A percentile compares a stretch with the other conserved stretches of the same genome.
Conservation (phyloP, 2,329 filamentous ascomycete species). For the Tetracladium maxilliforme region DNA sequence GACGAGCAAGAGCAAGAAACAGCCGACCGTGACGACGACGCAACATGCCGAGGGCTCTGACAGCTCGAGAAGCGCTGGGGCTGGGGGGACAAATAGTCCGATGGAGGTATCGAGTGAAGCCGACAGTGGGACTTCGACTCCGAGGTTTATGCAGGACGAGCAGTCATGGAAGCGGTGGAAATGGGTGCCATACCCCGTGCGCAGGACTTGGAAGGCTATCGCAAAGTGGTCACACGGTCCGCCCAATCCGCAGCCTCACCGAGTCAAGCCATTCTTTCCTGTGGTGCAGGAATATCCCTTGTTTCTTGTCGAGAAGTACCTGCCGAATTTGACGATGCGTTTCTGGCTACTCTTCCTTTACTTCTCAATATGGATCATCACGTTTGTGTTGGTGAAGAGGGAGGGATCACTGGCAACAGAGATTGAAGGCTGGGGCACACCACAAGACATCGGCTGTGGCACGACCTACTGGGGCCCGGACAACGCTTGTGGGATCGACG, state of each 20-base stretch:
- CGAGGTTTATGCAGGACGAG: constrained; percentile 45
- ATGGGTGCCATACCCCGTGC: constrained; percentile 43
- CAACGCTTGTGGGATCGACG: constrained; percentile 62
- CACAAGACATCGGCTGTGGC: constrained; percentile 50
- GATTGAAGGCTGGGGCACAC: constrained; percentile 52
- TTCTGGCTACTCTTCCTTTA: constrained; percentile 42
- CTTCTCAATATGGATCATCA: constrained; percentile 52
- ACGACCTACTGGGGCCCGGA: constrained; percentile 56
- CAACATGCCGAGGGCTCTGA: too few species aligned
- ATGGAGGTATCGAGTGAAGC: constrained; percentile 8
- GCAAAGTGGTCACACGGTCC: constrained; percentile 41
- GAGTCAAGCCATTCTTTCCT: constrained; percentile 48
- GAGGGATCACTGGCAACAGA: constrained; percentile 43
- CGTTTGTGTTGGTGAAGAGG: constrained; percentile 55
- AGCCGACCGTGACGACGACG: too few species aligned
- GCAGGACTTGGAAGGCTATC: constrained; percentile 25
- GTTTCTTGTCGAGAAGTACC: constrained; percentile 42
- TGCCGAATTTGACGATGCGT: constrained; percentile 44
- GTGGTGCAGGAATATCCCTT: constrained; percentile 52
- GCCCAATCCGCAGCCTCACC: constrained; percentile 30
- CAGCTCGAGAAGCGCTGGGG: too few species aligned
- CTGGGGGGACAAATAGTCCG: too few species aligned
- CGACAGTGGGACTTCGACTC: constrained; percentile 27
- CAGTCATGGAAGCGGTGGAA: constrained; percentile 26
- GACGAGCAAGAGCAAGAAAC: too few species aligned